Percentiles rank a stretch among this genome's conserved stretches.
phyloP scores from a whole-genome alignment of 2,329 filamentous ascomycete genomes.

The Trichoderma aggressivum region DNA sequence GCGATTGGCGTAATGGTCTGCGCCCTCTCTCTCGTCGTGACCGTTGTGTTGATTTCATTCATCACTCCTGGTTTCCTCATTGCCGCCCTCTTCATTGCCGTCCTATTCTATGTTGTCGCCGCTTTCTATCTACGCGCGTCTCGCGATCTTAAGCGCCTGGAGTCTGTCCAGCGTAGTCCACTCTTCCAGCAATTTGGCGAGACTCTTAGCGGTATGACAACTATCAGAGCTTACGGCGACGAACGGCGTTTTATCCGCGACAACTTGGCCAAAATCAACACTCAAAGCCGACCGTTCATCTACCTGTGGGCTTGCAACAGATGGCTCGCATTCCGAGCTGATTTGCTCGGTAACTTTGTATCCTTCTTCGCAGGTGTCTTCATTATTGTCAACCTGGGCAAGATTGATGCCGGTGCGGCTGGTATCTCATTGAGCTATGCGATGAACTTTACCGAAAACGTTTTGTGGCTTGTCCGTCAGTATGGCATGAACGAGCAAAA shows the following conservation, averaged over 20 bases:
- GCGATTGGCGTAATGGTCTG: slow-evolving; percentile 74
- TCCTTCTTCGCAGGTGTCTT: slow-evolving; percentile 93
- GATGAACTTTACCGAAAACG: slow-evolving; percentile 94
- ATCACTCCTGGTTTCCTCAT: slow-evolving; percentile 92
- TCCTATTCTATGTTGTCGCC: slow-evolving; percentile 78
- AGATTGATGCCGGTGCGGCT: slow-evolving; percentile 83
- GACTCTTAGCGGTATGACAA: slow-evolving; percentile 90
- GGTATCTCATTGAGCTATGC: slow-evolving; percentile 94
- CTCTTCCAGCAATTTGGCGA: slow-evolving; percentile 98
- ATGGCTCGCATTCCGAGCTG: slow-evolving; percentile 92
- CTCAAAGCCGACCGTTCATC: slow-evolving; percentile 88
- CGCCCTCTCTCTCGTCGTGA: slow-evolving; percentile 69
- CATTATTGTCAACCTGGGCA: slow-evolving; percentile 77
- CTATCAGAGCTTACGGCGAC: slow-evolving; percentile 93
- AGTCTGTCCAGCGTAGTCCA: slow-evolving; percentile 90
- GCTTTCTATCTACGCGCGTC: slow-evolving; percentile 88
- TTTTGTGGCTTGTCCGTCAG: slow-evolving; percentile 90
- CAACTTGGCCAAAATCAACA: slow-evolving; percentile 84
- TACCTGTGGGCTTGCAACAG: slow-evolving; percentile 95
- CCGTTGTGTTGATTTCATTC: slow-evolving; percentile 77
- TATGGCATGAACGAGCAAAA: slow-evolving; percentile 97
- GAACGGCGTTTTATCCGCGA: slow-evolving; percentile 91
- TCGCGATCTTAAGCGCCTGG: slow-evolving; percentile 90
- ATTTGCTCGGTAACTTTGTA: slow-evolving; percentile 85
- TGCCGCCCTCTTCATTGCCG: slow-evolving; percentile 78